Conservation (phyloP, 371 early-diverging fungal genomes). For the Ordospora pajunii region DNA sequence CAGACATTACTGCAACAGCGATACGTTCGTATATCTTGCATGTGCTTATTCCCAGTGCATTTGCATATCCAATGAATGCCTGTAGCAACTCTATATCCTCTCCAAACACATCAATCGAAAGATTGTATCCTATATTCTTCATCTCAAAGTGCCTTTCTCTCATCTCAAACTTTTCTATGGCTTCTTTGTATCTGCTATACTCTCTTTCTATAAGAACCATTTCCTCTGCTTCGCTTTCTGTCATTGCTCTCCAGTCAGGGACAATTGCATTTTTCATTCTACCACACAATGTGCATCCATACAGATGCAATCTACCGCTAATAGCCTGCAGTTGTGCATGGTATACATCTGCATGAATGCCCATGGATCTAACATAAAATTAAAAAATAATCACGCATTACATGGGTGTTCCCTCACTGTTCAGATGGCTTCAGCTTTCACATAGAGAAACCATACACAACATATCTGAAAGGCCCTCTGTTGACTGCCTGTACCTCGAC, state of each 20-base stretch:
- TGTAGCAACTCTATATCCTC: not conserved
- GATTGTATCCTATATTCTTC: slow-evolving; percentile 11
- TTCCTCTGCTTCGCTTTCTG: not conserved
- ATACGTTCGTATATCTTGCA: not conserved
- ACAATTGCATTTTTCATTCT: not conserved
- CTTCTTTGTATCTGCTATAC: not conserved
- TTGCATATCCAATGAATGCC: slow-evolving; percentile 7
- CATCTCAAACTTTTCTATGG: not conserved
- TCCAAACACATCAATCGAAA: not conserved
- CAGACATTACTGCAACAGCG: not conserved
- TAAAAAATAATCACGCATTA: not conserved
- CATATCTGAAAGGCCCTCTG: slow-evolving; percentile 58
- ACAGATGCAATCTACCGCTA: not conserved
- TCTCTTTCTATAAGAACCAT: slow-evolving; percentile 7
- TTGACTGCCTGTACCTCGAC: slow-evolving; percentile 93
- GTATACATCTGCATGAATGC: not conserved
- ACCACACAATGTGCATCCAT: not conserved
- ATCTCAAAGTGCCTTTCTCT: slow-evolving; percentile 7
- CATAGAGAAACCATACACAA: slow-evolving; percentile 70
- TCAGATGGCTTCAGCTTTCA: slow-evolving; percentile 70
- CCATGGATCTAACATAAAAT: not conserved
- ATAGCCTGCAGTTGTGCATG: no score
- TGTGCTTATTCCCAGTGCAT: not conserved
- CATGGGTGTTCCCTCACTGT: slow-evolving; percentile 64
- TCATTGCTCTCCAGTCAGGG: not conserved